A percentile compares a stretch with the other conserved stretches of the same genome.
phyloP scores from a whole-genome alignment of 768 basidiomycete genomes.

The Amanita rubescens region DNA sequence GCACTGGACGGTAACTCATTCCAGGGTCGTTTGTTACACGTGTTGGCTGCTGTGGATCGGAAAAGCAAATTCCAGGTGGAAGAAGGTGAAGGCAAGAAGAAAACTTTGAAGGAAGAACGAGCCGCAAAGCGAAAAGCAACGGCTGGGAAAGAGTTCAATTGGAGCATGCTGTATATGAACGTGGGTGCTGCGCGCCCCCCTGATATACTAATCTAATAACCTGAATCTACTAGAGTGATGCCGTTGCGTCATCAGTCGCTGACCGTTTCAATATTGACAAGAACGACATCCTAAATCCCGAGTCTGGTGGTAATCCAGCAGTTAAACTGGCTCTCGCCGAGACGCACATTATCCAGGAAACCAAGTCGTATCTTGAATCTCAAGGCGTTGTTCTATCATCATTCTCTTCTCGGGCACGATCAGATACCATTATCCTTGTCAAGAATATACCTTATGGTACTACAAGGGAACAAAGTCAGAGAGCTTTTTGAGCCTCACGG shows the following conservation, averaged over 20 bases:
- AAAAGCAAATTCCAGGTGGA: slow-evolving; percentile 37
- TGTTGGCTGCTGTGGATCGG: slow-evolving; percentile 77
- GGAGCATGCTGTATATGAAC: slow-evolving; percentile 96
- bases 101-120: slow-evolving; percentile 53
- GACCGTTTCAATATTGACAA: slow-evolving; percentile 84
- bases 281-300: slow-evolving; percentile 81
- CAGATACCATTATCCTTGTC: slow-evolving; percentile 80
- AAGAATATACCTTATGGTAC: slow-evolving; percentile 98
- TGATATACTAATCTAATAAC: slow-evolving; percentile 1
- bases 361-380: slow-evolving; percentile 80
- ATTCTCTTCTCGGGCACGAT: slow-evolving; percentile 47
- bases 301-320: slow-evolving; percentile 67
- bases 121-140: slow-evolving; percentile 54
- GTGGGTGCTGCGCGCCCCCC: slow-evolving; percentile 43
- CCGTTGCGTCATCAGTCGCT: slow-evolving; percentile 86
- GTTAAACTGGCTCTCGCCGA: slow-evolving; percentile 96
- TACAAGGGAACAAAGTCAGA: slow-evolving; percentile 60
- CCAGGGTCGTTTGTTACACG: slow-evolving; percentile 87
- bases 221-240: slow-evolving; percentile 69
- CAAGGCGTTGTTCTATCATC: slow-evolving; percentile 61
- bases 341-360: slow-evolving; percentile 93
- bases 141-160: slow-evolving; percentile 81
- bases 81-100: slow-evolving; percentile 37
- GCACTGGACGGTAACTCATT: slow-evolving; percentile 78
- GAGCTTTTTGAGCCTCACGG: slow-evolving; percentile 78